A percentile compares a stretch with the other conserved stretches of the same genome.
Evolutionary conservation across 2,329 filamentous ascomycete species (phyloP).

Genomic region (Biscogniauxia marginata): DNA sequence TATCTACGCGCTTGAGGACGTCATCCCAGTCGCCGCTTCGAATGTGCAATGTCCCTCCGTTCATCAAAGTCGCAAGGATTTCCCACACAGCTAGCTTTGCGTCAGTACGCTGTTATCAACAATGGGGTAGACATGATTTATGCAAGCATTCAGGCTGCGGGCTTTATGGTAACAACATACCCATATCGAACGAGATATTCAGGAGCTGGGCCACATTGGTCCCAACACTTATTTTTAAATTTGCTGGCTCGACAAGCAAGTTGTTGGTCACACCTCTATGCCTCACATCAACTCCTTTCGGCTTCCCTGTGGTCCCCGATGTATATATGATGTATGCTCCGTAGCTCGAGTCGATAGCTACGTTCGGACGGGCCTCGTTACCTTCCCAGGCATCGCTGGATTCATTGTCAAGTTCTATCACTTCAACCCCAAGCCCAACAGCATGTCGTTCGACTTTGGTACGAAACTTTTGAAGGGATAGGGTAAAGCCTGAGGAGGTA

Average conservation of each 20-base stretch:
- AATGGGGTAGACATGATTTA: slow-evolving; percentile 2
- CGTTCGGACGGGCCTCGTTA: slow-evolving; percentile 13
- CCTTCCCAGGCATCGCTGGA: slow-evolving; percentile 1
- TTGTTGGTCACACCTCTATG: slow-evolving; percentile 54
- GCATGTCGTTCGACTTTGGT: slow-evolving; percentile 13
- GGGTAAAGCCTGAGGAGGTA: slow-evolving; percentile 41
- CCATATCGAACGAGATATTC: slow-evolving; percentile 62
- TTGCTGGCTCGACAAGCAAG: slow-evolving; percentile 47
- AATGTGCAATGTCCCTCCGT: slow-evolving; percentile 55
- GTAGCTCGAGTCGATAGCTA: slow-evolving; percentile 19
- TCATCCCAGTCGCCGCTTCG: slow-evolving; percentile 49
- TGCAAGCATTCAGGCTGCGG: slow-evolving; percentile 3
- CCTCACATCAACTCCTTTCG: slow-evolving; percentile 58
- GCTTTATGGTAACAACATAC: slow-evolving; percentile 36
- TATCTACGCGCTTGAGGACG: slow-evolving; percentile 47
- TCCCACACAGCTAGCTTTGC: slow-evolving; percentile 54
- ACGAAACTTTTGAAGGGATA: slow-evolving; percentile 42
- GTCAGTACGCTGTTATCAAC: not conserved
- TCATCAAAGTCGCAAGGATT: slow-evolving; percentile 55
- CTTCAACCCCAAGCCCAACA: slow-evolving; percentile 30
- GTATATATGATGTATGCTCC: slow-evolving; percentile 41
- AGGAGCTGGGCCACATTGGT: slow-evolving; percentile 54
- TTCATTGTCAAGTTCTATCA: slow-evolving; percentile 14
- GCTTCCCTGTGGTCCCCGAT: slow-evolving; percentile 56
- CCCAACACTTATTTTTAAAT: slow-evolving; percentile 48